These are phyloP conservation scores for Ogataea haglerorum DNA, from an alignment of 805 yeast species.

Conservation along the genomic window DNA sequence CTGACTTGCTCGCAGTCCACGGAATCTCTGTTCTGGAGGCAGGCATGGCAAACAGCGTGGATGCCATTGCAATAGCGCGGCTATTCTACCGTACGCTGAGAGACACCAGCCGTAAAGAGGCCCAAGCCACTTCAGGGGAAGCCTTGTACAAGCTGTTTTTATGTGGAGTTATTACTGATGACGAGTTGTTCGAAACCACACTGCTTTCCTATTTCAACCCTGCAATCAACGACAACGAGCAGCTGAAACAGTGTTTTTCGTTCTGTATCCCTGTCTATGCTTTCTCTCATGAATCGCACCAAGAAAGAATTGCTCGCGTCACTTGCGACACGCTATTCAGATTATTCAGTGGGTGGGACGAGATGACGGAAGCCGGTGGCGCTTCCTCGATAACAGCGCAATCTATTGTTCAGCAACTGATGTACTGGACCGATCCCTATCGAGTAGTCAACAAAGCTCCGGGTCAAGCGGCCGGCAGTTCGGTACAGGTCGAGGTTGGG, in stretches of 20 bases:
- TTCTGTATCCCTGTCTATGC: conserved; percentile 89
- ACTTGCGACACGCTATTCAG: conserved; percentile 66
- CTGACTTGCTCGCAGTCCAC: conserved; percentile 75
- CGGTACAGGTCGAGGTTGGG: conserved; percentile 55
- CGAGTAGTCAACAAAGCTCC: conserved; percentile 50
- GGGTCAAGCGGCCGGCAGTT: conserved; percentile 39
- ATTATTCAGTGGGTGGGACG: conserved; percentile 43
- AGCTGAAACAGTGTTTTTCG: conserved; percentile 72
- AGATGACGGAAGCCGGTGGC: conserved; percentile 34
- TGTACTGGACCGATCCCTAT: conserved; percentile 83
- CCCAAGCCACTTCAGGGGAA: conserved; percentile 81
- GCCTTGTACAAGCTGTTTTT: conserved; percentile 80
- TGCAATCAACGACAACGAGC: conserved; percentile 54
- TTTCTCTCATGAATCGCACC: conserved; percentile 71
- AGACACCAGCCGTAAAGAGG: conserved; percentile 51
- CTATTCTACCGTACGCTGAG: conserved; percentile 65
- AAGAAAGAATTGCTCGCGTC: conserved; percentile 56
- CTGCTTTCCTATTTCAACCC: conserved; percentile 76
- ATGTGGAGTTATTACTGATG: conserved; percentile 70
- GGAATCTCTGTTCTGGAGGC: conserved; percentile 66
- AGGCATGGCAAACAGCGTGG: conserved; percentile 52
- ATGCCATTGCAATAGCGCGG: conserved; percentile 62
- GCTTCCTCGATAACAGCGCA: conserved; percentile 40
- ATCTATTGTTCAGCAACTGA: conserved; percentile 62
- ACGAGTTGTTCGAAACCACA: conserved; percentile 67